phyloP scores from a whole-genome alignment of 441 rosid genomes.

The Brassica balearica region DNA sequence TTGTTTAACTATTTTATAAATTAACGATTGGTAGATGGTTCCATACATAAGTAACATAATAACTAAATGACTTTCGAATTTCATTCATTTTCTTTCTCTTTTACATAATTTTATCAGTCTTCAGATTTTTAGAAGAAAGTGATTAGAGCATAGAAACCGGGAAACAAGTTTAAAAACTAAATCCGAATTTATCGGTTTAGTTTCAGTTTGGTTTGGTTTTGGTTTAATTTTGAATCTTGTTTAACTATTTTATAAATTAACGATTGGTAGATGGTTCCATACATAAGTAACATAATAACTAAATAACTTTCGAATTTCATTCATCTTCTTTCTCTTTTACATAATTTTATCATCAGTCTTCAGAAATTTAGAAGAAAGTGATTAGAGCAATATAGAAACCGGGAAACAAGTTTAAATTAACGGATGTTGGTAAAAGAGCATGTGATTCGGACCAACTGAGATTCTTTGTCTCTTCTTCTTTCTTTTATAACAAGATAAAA shows the following conservation, averaged over 20 bases:
- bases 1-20: neutral
- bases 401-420: slow-evolving; percentile 7
- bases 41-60: neutral
- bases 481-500: neutral
- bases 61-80: neutral
- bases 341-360: neutral
- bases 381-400: slow-evolving; percentile 2
- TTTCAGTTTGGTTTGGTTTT: slow-evolving; percentile 29
- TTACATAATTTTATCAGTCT: neutral
- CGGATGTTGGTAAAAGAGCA: slow-evolving; percentile 25
- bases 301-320: neutral
- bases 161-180: neutral
- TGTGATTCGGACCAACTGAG: slow-evolving; percentile 15
- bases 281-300: neutral
- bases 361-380: neutral
- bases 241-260: neutral
- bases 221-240: neutral
- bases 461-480: neutral
- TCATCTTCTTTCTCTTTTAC: neutral
- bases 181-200: slow-evolving; percentile 1
- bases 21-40: slow-evolving; percentile 20
- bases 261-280: slow-evolving; percentile 9
- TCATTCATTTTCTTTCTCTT: neutral
- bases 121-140: neutral
- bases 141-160: slow-evolving; percentile 4